Percentiles rank a stretch among this genome's conserved stretches.
Evolutionary conservation across 768 basidiomycete genomes (phyloP).

Genomic region (Crepidotus variabilis): DNA sequence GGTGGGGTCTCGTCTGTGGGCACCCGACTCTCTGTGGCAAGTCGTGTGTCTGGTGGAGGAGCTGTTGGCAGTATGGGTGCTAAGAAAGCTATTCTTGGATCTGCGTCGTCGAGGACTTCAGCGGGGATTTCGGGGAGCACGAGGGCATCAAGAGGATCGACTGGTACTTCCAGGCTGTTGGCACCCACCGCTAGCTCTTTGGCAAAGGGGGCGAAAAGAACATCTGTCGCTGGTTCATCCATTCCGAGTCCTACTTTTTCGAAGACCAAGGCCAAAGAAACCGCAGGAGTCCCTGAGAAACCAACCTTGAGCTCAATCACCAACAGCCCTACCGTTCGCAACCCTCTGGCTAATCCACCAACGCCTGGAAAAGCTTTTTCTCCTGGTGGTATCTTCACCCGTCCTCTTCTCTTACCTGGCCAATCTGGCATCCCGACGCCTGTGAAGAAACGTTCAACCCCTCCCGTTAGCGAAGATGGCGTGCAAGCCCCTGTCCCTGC

Average conservation of each 20-base stretch:
- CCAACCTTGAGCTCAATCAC: conserved; percentile 29
- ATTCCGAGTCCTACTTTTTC: conserved; percentile 10
- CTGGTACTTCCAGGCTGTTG: conserved; percentile 42
- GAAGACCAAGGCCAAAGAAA: conserved; percentile 3
- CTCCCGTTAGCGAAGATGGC: conserved; percentile 3
- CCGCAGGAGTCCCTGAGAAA: conserved; percentile 4
- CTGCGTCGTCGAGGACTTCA: conserved; percentile 17
- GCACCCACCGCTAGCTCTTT: conserved; percentile 79
- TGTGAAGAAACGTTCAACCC: conserved; percentile 17
- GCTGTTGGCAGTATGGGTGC: conserved; percentile 31
- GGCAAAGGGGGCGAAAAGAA: conserved; percentile 43
- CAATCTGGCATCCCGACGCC: conserved; percentile 34
- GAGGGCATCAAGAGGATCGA: conserved; percentile 21
- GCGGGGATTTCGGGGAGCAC: conserved; percentile 18
- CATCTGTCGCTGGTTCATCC: conserved; percentile 4
- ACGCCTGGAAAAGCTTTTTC: conserved; percentile 22
- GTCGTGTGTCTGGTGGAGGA: conserved; percentile 16
- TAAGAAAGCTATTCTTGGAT: conserved; percentile 21
- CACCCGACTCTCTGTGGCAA: conserved; percentile 24
- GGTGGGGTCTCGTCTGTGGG: conserved; percentile 42
- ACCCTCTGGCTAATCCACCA: not conserved
- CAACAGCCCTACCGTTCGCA: conserved; percentile 22
- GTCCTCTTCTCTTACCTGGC: conserved; percentile 35
- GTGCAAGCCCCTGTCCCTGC: not conserved
- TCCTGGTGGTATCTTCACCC: conserved; percentile 47